Percentiles rank a stretch among this genome's conserved stretches.
phyloP scores from a whole-genome alignment of 805 yeast genomes.

The Kluyveromyces siamensis region DNA sequence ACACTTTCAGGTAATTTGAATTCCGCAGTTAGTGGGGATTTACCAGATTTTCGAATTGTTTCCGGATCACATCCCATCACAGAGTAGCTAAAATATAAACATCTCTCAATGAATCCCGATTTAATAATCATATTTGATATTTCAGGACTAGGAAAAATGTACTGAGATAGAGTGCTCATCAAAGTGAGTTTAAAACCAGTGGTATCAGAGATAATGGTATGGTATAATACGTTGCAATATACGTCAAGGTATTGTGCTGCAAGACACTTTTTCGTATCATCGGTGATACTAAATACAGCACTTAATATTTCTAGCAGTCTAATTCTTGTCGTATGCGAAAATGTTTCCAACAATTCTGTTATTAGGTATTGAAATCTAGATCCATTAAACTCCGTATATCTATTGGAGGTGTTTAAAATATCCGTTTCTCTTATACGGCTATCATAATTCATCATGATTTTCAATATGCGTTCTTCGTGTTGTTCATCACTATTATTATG shows the following conservation, averaged over 20 bases:
- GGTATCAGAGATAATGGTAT: conserved; percentile 19
- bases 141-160: conserved; percentile 23
- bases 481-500: conserved; percentile 8
- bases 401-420: conserved; percentile 5
- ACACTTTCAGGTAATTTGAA: conserved; percentile 21
- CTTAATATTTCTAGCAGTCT: conserved; percentile 16
- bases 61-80: conserved; percentile 23
- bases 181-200: conserved; percentile 16
- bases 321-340: conserved; percentile 14
- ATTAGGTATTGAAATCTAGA: conserved; percentile 35
- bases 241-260: conserved; percentile 65
- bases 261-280: conserved; percentile 48
- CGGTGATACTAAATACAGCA: conserved; percentile 18
- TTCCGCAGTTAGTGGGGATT: conserved; percentile 16
- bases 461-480: conserved; percentile 5
- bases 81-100: conserved; percentile 21
- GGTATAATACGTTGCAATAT: conserved; percentile 45
- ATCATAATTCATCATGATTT: conserved; percentile 17
- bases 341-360: conserved; percentile 12
- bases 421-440: conserved; percentile 12
- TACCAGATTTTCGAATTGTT: conserved; percentile 15
- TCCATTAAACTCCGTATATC: conserved; percentile 28
- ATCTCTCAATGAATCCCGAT: conserved; percentile 22
- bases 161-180: conserved; percentile 24
- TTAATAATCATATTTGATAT: conserved; percentile 20